Conservation (phyloP, 345 rosid genomes). For the Zanthoxylum bungeanum region DNA sequence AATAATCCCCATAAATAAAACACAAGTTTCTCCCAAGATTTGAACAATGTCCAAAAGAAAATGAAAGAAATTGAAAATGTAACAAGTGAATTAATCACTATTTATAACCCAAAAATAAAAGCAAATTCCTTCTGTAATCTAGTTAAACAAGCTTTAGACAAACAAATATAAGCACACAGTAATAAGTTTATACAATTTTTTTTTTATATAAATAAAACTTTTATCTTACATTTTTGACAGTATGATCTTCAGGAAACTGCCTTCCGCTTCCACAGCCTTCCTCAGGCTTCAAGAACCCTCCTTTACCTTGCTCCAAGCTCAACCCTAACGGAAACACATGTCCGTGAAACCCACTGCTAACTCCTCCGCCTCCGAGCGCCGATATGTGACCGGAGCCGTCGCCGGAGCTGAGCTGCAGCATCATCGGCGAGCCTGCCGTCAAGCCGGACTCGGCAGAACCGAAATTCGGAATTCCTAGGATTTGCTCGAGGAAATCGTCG, state of each 20-base stretch:
- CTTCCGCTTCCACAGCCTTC: slow-evolving; percentile 76
- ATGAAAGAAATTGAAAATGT: not conserved
- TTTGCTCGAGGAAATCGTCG: slow-evolving; percentile 94
- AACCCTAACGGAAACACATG: slow-evolving; percentile 74
- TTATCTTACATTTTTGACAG: slow-evolving; percentile 72
- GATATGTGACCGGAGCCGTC: slow-evolving; percentile 55
- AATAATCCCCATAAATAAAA: not conserved
- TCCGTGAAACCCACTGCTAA: slow-evolving; percentile 63
- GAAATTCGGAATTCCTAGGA: slow-evolving; percentile 74
- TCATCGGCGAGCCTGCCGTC: slow-evolving; percentile 62
- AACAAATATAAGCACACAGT: not conserved
- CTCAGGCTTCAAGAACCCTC: slow-evolving; percentile 72
- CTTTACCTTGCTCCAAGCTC: slow-evolving; percentile 90
- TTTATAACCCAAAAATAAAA: not conserved
- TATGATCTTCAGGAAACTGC: too few species aligned
- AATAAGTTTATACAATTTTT: not conserved
- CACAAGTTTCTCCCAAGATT: not conserved
- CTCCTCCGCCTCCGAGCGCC: slow-evolving; percentile 43
- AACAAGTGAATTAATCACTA: not conserved
- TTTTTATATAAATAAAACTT: not conserved
- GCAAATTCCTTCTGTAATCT: not conserved
- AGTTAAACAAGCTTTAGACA: slow-evolving; percentile 1
- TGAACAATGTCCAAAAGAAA: not conserved
- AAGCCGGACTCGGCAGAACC: slow-evolving; percentile 55
- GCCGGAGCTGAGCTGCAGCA: slow-evolving; percentile 83